Evolutionary conservation across 768 basidiomycete species (phyloP), one percentile per base, ranked within the genome.

Genomic region (Amanita rubescens): DNA sequence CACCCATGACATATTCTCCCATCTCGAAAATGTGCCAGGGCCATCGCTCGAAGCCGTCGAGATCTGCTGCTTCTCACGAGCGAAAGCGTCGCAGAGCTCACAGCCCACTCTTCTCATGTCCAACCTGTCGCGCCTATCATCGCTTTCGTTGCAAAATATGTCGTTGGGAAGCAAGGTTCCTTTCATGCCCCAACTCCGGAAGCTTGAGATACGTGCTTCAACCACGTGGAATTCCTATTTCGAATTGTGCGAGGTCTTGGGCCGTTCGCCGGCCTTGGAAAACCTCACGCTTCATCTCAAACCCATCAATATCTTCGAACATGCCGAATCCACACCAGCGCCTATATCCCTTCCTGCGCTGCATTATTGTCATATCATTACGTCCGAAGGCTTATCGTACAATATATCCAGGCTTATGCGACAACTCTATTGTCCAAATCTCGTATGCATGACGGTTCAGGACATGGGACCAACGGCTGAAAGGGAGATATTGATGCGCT

Each of bases 331-430:
- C 17, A 4, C 17, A 14, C 14, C 12, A n/a, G 43, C 67, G 30
- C 61, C 61, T 9, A 58, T 69, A 27, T 43, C 55, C 15, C 62
- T 70, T 3, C 67, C 69, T 14, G 58, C 60, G 3, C 53, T 70
- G 37, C 61, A 59, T 19, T 37, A 25, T 9, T 56, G 67, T 17
- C 55, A 60, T 12, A 53, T 69, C 6, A 59, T 63, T 48, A 67
- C 68, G 9, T 67, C 69, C 2, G 67, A 69, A 59, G 64, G 69
- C 64, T 58, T 69, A 12, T 58, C 68, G 17, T 35, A 42, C n/a
- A 55, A 59, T 25, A 58, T 68, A 12, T 57, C 61, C 0, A 46
- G 55, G 1, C 56, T 69, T 19, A 56, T 65, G 30, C 61, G 58
- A 19, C 35, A 60, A 15, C 67, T 70, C 49, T 52, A 58, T 5